Evolutionary conservation across 768 basidiomycete species (phyloP), one percentile per base, ranked within the genome.

Genomic region (Lactarius sanguifluus): DNA sequence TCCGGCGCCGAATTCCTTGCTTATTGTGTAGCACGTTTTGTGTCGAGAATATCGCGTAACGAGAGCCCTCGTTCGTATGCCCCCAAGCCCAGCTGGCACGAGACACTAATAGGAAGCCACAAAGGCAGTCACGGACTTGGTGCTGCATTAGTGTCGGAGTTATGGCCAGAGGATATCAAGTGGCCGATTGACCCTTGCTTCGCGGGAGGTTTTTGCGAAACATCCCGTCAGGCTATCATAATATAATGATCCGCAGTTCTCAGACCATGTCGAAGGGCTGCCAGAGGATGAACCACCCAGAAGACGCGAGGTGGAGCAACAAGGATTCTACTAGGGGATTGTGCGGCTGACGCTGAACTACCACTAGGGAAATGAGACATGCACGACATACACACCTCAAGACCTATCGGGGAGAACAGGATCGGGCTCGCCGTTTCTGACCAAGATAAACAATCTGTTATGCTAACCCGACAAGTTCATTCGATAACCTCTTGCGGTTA

Each of bases 1-100:
- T 66, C 45, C 40, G 58, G 62, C 52, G 18, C 57, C 52, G 57
- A 67, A 59, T 54, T 62, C 57, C 57, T 40, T 40, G 38, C 38
- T 7, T 38, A 32, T 5, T 56, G 57, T 25, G 23, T 25, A 23
- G 38, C 38, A n/a, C 36, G 36, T 23, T 38, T 1, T 28, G 23
- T 57, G 5, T 61, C 12, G 54, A 25, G 54, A 47, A 28, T 13
- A 34, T 61, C 7, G 59, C 59, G 59, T 65, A 62, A 66, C 55
- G 34, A 36, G 15, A 40, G 25, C 45, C 59, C 54, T 45, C 25
- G 23, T 28, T n/a, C 20, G 54, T 43, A 23, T 28, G 12, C 32
- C 47, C 45, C n/a, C 32, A 2, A 61, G 32, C 45, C 25, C 58
- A 45, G 10, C 13, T 30, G 25, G 28, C 40, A 40, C 9, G 18